Base-by-base conservation (phyloP, 805 yeast species). In the Aciculoconidium aculeatum region DNA sequence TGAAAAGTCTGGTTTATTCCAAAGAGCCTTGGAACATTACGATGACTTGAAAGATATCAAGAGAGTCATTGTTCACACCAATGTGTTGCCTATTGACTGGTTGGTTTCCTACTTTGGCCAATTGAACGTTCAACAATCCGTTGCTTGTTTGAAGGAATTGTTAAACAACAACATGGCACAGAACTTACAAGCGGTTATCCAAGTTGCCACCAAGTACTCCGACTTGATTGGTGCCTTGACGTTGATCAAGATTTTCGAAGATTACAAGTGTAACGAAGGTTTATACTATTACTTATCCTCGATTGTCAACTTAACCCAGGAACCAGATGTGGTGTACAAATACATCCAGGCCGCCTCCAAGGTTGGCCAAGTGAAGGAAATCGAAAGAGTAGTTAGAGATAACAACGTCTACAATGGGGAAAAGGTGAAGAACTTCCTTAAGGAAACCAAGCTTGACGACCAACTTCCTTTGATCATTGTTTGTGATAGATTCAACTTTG, bases 381-480 rank as follows among this genome's bases (percentile, higher is more conserved):
- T 92, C 50, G 98, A 92, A 67, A 78, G 99, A 58, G 76, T 92
- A 39, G 96, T 87, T 30, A 80, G 92, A 58, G 95, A 87, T 53
- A 92, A 92, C 68, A 83, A 76, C 43, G 90, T 86, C 35, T 92
- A 90, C 61, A 90, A 87, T 53, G 94, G 97, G 36, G 98, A 92
- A 58, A 88, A 88, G 62, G 97, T 92, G 36, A 92, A 92, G 70
- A 92, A 92, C 66, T 94, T 84, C 62, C 72, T 92, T 65, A 92
- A 92, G 62, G 98, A 92, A 56, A 86, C 90, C 39, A 77, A 83
- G 51, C 71, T 92, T 41, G 88, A 88, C 39, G 97, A 92, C 54
- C 99, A 92, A 65, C 70, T 92, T 39, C 98, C 99, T 27, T 74
- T 92, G 58, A 88, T 94, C 44, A 83, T 94, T 56, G 96, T 92